Conservation (phyloP, 768 basidiomycete species). For the Termitomyces eurrhizus region DNA sequence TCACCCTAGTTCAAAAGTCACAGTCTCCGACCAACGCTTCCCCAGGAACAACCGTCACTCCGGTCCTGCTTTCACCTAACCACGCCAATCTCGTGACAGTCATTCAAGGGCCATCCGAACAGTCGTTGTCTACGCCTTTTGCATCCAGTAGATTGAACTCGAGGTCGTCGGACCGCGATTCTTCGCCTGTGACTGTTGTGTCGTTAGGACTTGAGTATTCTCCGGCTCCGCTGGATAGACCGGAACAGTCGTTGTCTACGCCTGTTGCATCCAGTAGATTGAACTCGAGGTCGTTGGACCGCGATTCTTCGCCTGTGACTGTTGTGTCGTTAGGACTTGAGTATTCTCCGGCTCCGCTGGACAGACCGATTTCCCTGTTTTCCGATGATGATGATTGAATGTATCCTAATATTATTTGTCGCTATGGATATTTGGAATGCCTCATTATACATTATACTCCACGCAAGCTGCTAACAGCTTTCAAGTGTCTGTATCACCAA, state of each 20-base stretch:
- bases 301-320: background rate
- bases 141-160: conserved; percentile 1
- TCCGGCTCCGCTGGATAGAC: conserved; percentile 8
- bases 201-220: conserved; percentile 1
- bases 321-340: background rate
- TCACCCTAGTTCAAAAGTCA: conserved; percentile 27
- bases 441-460: background rate
- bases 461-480: too few relatives aligned
- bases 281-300: background rate
- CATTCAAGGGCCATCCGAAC: conserved; percentile 1
- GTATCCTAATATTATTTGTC: background rate
- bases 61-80: conserved; percentile 42
- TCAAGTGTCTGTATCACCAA: too few relatives aligned
- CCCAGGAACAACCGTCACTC: conserved; percentile 26
- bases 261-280: background rate
- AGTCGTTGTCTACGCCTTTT: background rate
- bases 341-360: conserved; percentile 9
- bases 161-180: background rate
- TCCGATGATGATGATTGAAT: conserved; percentile 10
- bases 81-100: conserved; percentile 23
- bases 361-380: conserved; percentile 11
- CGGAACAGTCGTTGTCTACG: background rate
- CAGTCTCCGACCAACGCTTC: conserved; percentile 34
- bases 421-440: background rate
- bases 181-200: background rate